These are phyloP conservation scores for Tetradesmus lagerheimii DNA, from an alignment of 139 green algal species.

Conservation along the genomic window DNA sequence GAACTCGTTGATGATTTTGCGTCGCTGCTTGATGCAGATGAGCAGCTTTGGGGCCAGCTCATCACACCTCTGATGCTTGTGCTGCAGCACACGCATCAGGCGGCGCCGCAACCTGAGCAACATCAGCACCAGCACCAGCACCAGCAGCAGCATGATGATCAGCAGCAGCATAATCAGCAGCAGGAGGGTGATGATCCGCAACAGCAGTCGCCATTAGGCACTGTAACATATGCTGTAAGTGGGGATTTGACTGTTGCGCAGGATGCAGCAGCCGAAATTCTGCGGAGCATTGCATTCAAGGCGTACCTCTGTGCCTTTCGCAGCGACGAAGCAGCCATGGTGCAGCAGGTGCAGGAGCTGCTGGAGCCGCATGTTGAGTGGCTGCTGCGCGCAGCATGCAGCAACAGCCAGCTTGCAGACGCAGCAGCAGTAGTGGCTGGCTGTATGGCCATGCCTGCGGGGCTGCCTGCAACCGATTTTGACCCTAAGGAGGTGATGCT, in stretches of 20 bases:
- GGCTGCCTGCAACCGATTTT: not conserved
- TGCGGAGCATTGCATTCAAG: no score
- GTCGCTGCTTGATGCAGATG: no score
- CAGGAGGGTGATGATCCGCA: not conserved
- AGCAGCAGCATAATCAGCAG: not conserved
- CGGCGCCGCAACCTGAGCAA: not conserved
- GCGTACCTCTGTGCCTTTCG: no score
- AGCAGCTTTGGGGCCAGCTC: not conserved
- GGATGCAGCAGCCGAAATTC: no score
- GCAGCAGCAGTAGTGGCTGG: not conserved
- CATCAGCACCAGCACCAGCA: not conserved
- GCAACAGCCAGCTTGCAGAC: not conserved
- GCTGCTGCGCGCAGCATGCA: not conserved
- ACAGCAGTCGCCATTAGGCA: not conserved
- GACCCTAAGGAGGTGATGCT: not conserved
- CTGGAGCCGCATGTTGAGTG: not conserved
- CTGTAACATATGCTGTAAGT: no score
- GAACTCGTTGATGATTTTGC: not conserved
- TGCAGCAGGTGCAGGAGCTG: not conserved
- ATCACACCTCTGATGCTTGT: not conserved
- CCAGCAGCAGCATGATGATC: not conserved
- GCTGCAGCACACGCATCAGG: not conserved
- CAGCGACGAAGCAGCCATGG: no score
- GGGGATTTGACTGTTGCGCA: no score
- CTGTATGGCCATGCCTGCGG: not conserved